Evolutionary conservation across 2,329 filamentous ascomycete species (phyloP), one percentile per base, ranked within the genome.

Genomic region (Cylindrodendrum hubeiense): DNA sequence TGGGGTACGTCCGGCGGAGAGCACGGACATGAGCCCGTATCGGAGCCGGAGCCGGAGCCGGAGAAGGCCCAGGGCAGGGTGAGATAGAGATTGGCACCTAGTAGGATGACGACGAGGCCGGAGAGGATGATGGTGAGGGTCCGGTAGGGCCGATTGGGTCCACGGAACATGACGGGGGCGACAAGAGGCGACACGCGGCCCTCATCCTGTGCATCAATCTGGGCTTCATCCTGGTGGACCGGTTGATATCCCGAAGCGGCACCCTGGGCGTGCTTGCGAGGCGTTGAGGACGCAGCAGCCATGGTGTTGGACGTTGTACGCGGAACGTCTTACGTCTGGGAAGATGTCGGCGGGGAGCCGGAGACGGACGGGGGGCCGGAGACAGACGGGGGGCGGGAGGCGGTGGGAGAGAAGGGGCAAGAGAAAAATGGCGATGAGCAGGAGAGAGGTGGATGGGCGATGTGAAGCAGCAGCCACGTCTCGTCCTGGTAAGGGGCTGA

Each of bases 1-100:
- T 90, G 86, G 24, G 89, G 89, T 50, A 89, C 83, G 43, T 83
- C 80, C 59, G 74, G 68, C 28, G 78, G 75, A 37, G 64, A 68
- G 55, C 78, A 79, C 44, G 76, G 75, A 60, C 79, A 76, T 56
- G 72, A 63, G 51, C 63, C 37, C 15, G 15, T 19, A 17, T 17
- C 65, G 60, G 64, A 68, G 37, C 37, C 65, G 60, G 64, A 68
- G n/a, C 70, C 61, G 57, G 63, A 68, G 49, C 71, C 67, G 61
- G 68, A 62, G 60, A 77, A 77, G 46, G 77, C 67, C 43, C 73
- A 72, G 5, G 78, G 78, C n/a, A 80, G 73, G 17, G 76, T 78
- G 30, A 78, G 69, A 65, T 79, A 81, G 47, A 81, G 71, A 39
- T 80, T 81, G 44, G 76, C 72, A 12, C 74, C 79, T 17, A 81